Conservation (phyloP, 2,329 filamentous ascomycete species). For the Colletotrichum magnum region DNA sequence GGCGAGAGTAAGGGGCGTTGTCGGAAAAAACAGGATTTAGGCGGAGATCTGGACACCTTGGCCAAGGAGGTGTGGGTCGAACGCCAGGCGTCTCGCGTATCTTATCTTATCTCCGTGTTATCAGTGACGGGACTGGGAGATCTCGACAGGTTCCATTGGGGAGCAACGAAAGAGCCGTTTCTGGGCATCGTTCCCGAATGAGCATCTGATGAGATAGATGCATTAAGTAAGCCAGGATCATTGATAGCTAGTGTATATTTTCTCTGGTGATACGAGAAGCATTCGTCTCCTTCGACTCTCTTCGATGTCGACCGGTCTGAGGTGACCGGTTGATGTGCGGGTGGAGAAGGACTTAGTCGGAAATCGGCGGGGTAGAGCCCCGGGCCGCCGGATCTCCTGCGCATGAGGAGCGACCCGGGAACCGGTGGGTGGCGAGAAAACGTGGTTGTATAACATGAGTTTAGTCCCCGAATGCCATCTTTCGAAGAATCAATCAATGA, state of each 20-base stretch:
- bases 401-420: slow-evolving; percentile 1
- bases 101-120: neutral
- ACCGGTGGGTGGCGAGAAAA: slow-evolving; percentile 20
- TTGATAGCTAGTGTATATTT: too few relatives aligned
- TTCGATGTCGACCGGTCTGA: too few relatives aligned
- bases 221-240: too few relatives aligned
- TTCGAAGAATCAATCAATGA: too few relatives aligned
- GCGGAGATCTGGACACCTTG: slow-evolving; percentile 10
- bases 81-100: too few relatives aligned
- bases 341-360: slow-evolving; percentile 29
- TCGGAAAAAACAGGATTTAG: slow-evolving; percentile 33
- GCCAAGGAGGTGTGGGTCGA: neutral
- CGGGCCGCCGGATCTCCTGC: slow-evolving; percentile 3
- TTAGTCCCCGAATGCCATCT: neutral
- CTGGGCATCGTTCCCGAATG: too few relatives aligned
- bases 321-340: neutral
- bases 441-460: slow-evolving; percentile 9
- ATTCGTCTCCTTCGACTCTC: too few relatives aligned
- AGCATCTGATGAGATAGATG: too few relatives aligned
- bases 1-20: neutral
- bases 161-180: too few relatives aligned
- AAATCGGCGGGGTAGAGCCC: slow-evolving; percentile 18
- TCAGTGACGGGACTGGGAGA: too few relatives aligned
- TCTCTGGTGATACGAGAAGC: too few relatives aligned
- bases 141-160: too few relatives aligned